Base-by-base conservation (phyloP, 2,329 filamentous ascomycete genomes). In the Trichophyton verrucosum region DNA sequence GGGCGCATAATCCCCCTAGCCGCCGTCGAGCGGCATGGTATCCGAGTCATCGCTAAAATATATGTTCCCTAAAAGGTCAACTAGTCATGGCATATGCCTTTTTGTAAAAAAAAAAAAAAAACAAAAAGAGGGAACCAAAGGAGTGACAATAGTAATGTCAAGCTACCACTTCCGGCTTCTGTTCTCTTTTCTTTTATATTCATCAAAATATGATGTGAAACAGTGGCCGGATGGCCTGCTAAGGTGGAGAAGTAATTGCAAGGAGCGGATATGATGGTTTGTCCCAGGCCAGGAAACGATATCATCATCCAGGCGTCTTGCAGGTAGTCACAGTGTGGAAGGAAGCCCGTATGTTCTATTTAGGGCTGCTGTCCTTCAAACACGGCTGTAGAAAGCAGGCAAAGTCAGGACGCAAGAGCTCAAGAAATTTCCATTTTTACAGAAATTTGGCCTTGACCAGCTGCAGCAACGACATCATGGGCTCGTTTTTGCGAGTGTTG, bases 21-120 rank as follows among this genome's bases (percentile, higher is more conserved):
- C 64, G 72, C 73, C 58, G 65, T 68, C 47, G 70, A 66, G 64
- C 72, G 71, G 60, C 69, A 67, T 63, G 69, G 64, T 49, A 75
- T 69, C 64, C 73, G 69, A 53, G 70, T 71, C 74, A 76, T 76
- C 56, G 24, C 65, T 46, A 17, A 22, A 36, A 42, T 30, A 17
- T 33, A 27, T 38, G 33, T 20, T 36, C 33, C 53, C 40, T 44
- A 53, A 20, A 57, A 42, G n/a, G 56, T 58, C 56, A 58, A 58
- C 56, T 46, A 24, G 38, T 46, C 38, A 53, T 46, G 33, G 40
- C 56, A 42, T 27, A 9, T 27, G 56, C 36, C 38, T 42, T 11
- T 24, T 58, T 44, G 2, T 9, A 13, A 13, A 38, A 38, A 11
- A 38, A 13, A 38, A 38, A 38, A 38, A 11, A 20, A 20, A 20